Percentiles rank a stretch among this genome's conserved stretches.
These are phyloP conservation scores for Priceomyces carsonii DNA, from an alignment of 805 yeast genomes.

Conservation along the genomic window DNA sequence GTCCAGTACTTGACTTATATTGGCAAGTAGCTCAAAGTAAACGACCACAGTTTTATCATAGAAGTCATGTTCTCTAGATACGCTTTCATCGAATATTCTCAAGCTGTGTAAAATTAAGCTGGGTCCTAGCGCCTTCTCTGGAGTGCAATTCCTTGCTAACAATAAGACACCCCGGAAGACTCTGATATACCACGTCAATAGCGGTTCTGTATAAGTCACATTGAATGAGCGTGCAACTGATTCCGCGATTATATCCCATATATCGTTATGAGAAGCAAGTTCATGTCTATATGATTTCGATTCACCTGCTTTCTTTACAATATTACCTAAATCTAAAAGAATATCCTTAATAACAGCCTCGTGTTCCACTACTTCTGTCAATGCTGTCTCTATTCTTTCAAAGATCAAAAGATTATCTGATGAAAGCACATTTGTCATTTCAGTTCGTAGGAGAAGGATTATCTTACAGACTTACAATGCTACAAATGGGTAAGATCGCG, in stretches of 20 bases:
- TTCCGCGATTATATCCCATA: constrained; percentile 6
- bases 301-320: constrained; percentile 7
- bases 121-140: constrained; percentile 15
- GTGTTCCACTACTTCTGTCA: no score
- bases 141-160: constrained; percentile 49
- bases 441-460: no score
- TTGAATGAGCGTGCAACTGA: constrained; percentile 10
- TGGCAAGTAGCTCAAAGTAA: constrained; percentile 26
- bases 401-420: no score
- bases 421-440: no score
- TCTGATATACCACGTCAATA: constrained; percentile 22
- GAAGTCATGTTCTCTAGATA: constrained; percentile 9
- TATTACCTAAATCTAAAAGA: constrained; percentile 7
- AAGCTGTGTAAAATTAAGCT: constrained; percentile 7
- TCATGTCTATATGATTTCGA: constrained; percentile 7
- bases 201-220: constrained; percentile 1
- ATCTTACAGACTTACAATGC: no score
- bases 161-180: constrained; percentile 48
- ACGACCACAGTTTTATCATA: constrained; percentile 14
- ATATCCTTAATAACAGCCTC: no score
- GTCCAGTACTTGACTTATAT: constrained; percentile 30
- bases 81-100: constrained; percentile 7
- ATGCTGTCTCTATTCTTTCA: no score
- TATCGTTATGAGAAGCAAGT: constrained; percentile 7
- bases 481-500: no score